Evolutionary conservation across 2,329 filamentous ascomycete species (phyloP).

Genomic region (Clonostachys solani): DNA sequence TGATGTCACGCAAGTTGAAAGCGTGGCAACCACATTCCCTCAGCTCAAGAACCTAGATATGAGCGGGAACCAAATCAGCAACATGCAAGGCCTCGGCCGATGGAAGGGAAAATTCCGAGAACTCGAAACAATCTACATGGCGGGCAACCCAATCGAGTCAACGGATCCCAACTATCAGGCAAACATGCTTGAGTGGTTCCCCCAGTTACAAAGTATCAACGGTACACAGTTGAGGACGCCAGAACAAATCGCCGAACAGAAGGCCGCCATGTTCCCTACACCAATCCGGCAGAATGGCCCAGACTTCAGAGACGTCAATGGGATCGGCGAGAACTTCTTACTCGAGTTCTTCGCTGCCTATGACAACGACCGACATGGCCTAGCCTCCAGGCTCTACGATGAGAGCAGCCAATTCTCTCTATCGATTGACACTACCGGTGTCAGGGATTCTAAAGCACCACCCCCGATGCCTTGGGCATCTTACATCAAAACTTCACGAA

Average conservation of each 20-base stretch:
- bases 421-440: slow-evolving; percentile 60
- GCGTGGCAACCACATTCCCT: slow-evolving; percentile 74
- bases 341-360: slow-evolving; percentile 69
- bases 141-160: slow-evolving; percentile 68
- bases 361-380: slow-evolving; percentile 63
- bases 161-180: slow-evolving; percentile 56
- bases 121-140: slow-evolving; percentile 77
- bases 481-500: slow-evolving; percentile 76
- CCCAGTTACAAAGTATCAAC: slow-evolving; percentile 74
- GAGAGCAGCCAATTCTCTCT: slow-evolving; percentile 70
- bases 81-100: slow-evolving; percentile 60
- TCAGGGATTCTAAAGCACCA: slow-evolving; percentile 38
- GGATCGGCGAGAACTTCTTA: slow-evolving; percentile 73
- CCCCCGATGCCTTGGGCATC: slow-evolving; percentile 59
- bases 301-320: slow-evolving; percentile 69
- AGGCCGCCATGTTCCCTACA: slow-evolving; percentile 44
- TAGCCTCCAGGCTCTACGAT: slow-evolving; percentile 71
- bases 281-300: slow-evolving; percentile 60
- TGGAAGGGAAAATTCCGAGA: slow-evolving; percentile 79
- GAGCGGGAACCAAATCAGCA: slow-evolving; percentile 74
- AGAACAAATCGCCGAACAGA: slow-evolving; percentile 58
- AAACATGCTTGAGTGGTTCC: slow-evolving; percentile 78
- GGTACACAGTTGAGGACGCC: slow-evolving; percentile 68
- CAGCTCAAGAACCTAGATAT: slow-evolving; percentile 86
- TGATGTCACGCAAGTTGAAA: slow-evolving; percentile 67